phyloP scores from a whole-genome alignment of 257 asterid genomes.

The Misopates orontium region DNA sequence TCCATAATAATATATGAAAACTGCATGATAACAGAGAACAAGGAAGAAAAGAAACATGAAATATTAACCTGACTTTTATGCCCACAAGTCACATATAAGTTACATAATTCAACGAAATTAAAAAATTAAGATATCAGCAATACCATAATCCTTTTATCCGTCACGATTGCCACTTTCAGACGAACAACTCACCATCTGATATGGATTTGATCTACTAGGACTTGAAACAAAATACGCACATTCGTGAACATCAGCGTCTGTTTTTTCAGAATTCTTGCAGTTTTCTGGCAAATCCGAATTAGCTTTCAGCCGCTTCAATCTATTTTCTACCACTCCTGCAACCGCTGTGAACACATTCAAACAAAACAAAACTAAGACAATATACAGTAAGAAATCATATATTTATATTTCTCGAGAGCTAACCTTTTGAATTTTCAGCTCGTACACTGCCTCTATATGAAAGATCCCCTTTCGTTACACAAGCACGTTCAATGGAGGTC shows the following conservation, averaged over 20 bases:
- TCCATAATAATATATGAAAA: no score
- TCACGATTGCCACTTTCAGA: neutral
- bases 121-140: no score
- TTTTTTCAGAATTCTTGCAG: neutral
- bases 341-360: neutral
- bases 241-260: neutral
- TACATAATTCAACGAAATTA: no score
- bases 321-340: conserved; percentile 20
- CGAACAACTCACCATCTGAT: conserved; percentile 23
- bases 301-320: neutral
- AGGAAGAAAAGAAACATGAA: no score
- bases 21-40: no score
- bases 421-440: conserved; percentile 16
- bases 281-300: conserved; percentile 4
- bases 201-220: neutral
- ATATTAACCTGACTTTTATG: no score
- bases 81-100: no score
- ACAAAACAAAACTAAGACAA: neutral
- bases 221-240: conserved; percentile 12
- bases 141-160: no score
- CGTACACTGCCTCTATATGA: neutral
- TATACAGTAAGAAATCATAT: neutral
- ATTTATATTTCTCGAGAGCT: neutral
- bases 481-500: conserved; percentile 4
- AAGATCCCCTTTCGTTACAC: neutral